These are phyloP conservation scores for Penicillium canariense DNA, from an alignment of 495 filamentous ascomycete species.

Conservation along the genomic window DNA sequence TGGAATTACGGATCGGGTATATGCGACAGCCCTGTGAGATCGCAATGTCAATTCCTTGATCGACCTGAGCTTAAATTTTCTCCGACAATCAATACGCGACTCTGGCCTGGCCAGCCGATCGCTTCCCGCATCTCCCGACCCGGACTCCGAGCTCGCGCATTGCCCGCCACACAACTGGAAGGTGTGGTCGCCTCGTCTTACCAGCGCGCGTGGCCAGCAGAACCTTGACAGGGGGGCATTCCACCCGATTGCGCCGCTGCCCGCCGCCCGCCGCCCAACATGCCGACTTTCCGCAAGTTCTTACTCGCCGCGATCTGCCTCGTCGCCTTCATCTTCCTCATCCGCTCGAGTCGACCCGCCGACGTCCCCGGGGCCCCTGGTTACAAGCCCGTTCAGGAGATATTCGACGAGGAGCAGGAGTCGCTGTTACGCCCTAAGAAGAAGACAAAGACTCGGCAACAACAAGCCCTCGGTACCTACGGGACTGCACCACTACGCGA, in stretches of 20 bases:
- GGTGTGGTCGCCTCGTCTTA: conserved; percentile 2
- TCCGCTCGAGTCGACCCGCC: conserved; percentile 57
- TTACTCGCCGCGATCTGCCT: conserved; percentile 66
- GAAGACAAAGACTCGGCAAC: conserved; percentile 19
- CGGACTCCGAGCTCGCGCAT: neutral
- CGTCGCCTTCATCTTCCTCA: conserved; percentile 67
- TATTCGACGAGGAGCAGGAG: conserved; percentile 24
- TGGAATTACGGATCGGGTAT: conserved; percentile 9
- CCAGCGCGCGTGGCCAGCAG: conserved; percentile 13
- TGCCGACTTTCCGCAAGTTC: conserved; percentile 72
- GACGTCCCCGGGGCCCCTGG: conserved; percentile 27
- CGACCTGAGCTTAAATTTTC: conserved; percentile 8
- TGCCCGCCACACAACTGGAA: neutral
- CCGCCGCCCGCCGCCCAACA: conserved; percentile 26
- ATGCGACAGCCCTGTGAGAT: conserved; percentile 1
- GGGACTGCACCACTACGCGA: conserved; percentile 62
- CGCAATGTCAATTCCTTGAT: conserved; percentile 19
- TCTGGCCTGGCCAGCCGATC: neutral
- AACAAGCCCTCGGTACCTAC: conserved; percentile 40
- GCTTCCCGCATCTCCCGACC: neutral
- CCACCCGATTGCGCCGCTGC: neutral
- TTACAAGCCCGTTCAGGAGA: conserved; percentile 21
- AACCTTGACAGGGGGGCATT: neutral
- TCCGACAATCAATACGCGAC: conserved; percentile 3
- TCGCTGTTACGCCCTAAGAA: conserved; percentile 9